These are phyloP conservation scores for Penicillium atrosanguineum DNA, from an alignment of 495 filamentous ascomycete genomes.

Conservation along the genomic window DNA sequence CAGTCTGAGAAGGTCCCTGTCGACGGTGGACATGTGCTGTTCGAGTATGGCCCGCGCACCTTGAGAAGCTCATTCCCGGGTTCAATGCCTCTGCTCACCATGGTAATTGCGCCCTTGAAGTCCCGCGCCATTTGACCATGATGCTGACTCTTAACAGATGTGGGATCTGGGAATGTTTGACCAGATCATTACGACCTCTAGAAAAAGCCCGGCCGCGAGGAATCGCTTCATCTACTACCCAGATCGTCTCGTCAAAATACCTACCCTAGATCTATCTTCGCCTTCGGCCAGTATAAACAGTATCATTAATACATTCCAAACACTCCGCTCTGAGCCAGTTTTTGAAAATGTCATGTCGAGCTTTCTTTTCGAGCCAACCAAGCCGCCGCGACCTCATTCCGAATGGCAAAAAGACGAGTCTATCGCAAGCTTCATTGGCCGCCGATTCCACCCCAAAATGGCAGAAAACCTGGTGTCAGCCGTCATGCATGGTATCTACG, in stretches of 20 bases:
- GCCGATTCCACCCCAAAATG: conserved; percentile 52
- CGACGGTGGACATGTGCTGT: conserved; percentile 58
- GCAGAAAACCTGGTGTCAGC: conserved; percentile 77
- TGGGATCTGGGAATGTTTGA: conserved; percentile 57
- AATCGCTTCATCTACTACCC: conserved; percentile 92
- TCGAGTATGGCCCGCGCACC: conserved; percentile 85
- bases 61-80: conserved; percentile 53
- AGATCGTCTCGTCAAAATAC: conserved; percentile 66
- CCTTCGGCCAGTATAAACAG: conserved; percentile 30
- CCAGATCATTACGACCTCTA: conserved; percentile 58
- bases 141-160: conserved; percentile 47
- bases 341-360: conserved; percentile 50
- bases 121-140: not conserved
- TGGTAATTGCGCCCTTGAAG: conserved; percentile 44
- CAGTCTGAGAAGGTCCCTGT: conserved; percentile 64
- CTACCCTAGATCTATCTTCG: conserved; percentile 47
- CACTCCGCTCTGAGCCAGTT: conserved; percentile 59
- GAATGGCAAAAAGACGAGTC: conserved; percentile 59
- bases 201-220: conserved; percentile 44
- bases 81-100: conserved; percentile 48
- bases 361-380: conserved; percentile 39
- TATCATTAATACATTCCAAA: conserved; percentile 18
- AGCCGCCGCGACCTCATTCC: conserved; percentile 21
- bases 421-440: conserved; percentile 63
- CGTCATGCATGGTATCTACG: conserved; percentile 86